Conservation (phyloP, 1,284 basidiomycete genomes). For the Neonothopanus nambi region DNA sequence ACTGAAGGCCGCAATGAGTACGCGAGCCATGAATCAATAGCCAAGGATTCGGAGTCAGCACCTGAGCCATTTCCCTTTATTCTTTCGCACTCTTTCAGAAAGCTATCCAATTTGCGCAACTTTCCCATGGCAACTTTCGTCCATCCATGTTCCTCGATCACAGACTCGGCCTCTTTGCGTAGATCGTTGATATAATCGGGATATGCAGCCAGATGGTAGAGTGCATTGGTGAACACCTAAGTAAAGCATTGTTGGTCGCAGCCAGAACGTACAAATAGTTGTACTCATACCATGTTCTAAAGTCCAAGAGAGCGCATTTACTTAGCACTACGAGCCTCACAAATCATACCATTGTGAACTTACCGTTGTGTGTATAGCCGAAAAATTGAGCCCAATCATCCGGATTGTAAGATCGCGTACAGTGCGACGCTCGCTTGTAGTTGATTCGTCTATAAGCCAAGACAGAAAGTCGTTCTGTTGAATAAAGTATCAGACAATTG, state of each 20-base stretch:
- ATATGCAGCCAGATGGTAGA: conserved; percentile 28
- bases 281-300: not conserved
- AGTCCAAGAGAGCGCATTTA: not conserved
- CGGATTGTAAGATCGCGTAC: conserved; percentile 18
- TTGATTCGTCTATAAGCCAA: conserved; percentile 31
- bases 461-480: conserved; percentile 29
- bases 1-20: conserved; percentile 12
- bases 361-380: conserved; percentile 21
- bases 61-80: conserved; percentile 18
- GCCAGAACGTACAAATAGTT: not conserved
- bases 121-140: conserved; percentile 33
- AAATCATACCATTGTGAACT: too few relatives aligned
- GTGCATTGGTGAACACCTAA: conserved; percentile 2
- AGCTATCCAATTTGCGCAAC: conserved; percentile 40
- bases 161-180: conserved; percentile 35
- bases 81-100: conserved; percentile 35
- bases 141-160: conserved; percentile 35
- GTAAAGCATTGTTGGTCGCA: not conserved
- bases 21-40: not conserved
- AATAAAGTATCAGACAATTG: not conserved
- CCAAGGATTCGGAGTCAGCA: not conserved
- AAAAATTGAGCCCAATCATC: conserved; percentile 22
- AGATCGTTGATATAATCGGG: conserved; percentile 33
- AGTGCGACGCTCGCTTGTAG: conserved; percentile 20
- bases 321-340: not conserved